Percentiles rank a stretch among this genome's conserved stretches.
Conservation (phyloP, 2,329 filamentous ascomycete genomes). For the Xylaria sp. region DNA sequence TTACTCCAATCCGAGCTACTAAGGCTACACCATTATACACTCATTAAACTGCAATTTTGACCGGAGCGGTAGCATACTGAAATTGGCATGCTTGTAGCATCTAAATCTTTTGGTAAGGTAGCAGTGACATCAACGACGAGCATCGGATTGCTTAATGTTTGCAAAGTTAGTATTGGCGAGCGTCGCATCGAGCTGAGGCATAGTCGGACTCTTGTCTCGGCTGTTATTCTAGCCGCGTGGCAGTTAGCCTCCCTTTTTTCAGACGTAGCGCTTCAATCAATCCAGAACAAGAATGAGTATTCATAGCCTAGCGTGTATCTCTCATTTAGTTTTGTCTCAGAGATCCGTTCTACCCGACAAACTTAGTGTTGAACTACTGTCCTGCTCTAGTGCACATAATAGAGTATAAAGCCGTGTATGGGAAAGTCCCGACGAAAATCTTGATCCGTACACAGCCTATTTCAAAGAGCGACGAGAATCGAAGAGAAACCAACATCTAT, state of each 20-base stretch:
- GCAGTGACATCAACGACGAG: too few species aligned
- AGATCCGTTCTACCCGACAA: neutral
- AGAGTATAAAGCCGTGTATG: neutral
- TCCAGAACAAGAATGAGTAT: neutral
- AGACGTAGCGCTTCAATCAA: neutral
- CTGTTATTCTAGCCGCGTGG: neutral
- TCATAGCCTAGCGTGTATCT: neutral
- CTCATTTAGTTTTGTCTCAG: neutral
- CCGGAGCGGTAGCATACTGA: too few species aligned
- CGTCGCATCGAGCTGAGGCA: conserved; percentile 18
- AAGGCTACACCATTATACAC: too few species aligned
- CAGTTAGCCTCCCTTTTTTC: neutral
- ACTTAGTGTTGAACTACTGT: neutral
- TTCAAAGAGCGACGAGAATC: conserved; percentile 33
- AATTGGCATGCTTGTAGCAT: too few species aligned
- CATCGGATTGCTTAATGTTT: too few species aligned
- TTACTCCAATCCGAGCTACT: too few species aligned
- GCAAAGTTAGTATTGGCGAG: conserved; percentile 19
- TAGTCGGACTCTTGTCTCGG: conserved; percentile 10
- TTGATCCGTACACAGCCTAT: conserved; percentile 6
- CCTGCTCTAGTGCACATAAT: neutral
- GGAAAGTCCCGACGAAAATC: neutral
- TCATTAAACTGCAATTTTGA: too few species aligned
- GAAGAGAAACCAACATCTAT: conserved; percentile 19
- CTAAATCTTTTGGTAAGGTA: too few species aligned